Conservation (phyloP, 176 grass and related monocot genomes). For the Stipa capillata region DNA sequence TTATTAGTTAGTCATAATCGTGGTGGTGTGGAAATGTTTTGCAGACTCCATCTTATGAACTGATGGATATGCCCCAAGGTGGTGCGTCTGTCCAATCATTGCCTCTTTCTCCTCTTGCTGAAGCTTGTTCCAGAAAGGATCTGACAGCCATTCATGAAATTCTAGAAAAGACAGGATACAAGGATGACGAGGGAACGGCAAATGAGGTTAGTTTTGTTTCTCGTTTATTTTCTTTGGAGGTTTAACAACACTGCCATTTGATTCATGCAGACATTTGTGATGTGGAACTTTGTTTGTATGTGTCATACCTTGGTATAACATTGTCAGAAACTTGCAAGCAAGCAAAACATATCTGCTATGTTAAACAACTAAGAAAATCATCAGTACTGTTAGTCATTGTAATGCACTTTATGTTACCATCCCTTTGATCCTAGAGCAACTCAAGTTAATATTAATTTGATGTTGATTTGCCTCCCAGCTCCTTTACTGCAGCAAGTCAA, state of each 20-base stretch:
- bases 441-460: background rate
- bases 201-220: constrained; percentile 64
- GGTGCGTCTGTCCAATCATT: constrained; percentile 66
- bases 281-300: background rate
- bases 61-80: constrained; percentile 73
- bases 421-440: background rate
- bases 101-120: constrained; percentile 76
- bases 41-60: constrained; percentile 75
- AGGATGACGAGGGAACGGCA: constrained; percentile 93
- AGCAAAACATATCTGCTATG: background rate
- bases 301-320: background rate
- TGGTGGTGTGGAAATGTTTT: constrained; percentile 25
- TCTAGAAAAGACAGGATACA: constrained; percentile 83
- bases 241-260: background rate
- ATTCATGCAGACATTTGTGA: background rate
- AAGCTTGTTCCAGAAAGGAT: constrained; percentile 97
- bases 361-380: constrained; percentile 5
- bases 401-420: background rate
- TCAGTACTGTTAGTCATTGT: background rate
- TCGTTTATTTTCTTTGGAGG: background rate
- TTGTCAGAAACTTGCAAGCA: constrained; percentile 4
- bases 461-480: background rate
- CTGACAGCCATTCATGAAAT: constrained; percentile 98
- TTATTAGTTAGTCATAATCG: background rate
- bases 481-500: background rate